Percentiles rank a stretch among this genome's conserved stretches.
Evolutionary conservation across 805 yeast genomes (phyloP).

Genomic region (Pichia exigua): DNA sequence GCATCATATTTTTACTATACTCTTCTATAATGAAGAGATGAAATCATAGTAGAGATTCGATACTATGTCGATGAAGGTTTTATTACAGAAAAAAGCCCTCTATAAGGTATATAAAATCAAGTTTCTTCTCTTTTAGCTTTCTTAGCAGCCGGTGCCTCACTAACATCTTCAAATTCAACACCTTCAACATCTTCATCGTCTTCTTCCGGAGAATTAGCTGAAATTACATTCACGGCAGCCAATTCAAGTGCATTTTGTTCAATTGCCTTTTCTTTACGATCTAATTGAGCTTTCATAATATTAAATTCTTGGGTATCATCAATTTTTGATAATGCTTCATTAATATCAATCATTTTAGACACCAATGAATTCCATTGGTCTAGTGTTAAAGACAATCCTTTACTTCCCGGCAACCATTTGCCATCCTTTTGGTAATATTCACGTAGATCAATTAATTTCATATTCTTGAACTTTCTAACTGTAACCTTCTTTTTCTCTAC

Average conservation of each 20-base stretch:
- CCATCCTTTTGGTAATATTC: slow-evolving; percentile 63
- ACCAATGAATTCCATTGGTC: slow-evolving; percentile 47
- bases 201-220: slow-evolving; percentile 1
- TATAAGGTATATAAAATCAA: neutral
- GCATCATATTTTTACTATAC: no score
- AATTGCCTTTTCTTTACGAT: slow-evolving; percentile 1
- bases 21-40: neutral
- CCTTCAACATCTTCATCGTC: slow-evolving; percentile 18
- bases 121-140: slow-evolving; percentile 6
- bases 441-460: slow-evolving; percentile 69
- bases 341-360: slow-evolving; percentile 38
- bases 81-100: neutral
- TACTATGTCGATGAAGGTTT: neutral
- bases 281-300: slow-evolving; percentile 11
- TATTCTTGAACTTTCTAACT: slow-evolving; percentile 63
- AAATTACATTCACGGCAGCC: neutral
- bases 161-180: slow-evolving; percentile 15
- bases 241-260: neutral
- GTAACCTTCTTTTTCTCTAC: slow-evolving; percentile 58
- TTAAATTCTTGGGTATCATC: slow-evolving; percentile 24
- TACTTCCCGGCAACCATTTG: slow-evolving; percentile 72
- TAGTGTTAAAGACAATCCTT: slow-evolving; percentile 56
- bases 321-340: slow-evolving; percentile 37
- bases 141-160: slow-evolving; percentile 11
- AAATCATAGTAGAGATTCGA: no score